Conservation (phyloP, 495 filamentous ascomycete species). For the Daldinia loculata region DNA sequence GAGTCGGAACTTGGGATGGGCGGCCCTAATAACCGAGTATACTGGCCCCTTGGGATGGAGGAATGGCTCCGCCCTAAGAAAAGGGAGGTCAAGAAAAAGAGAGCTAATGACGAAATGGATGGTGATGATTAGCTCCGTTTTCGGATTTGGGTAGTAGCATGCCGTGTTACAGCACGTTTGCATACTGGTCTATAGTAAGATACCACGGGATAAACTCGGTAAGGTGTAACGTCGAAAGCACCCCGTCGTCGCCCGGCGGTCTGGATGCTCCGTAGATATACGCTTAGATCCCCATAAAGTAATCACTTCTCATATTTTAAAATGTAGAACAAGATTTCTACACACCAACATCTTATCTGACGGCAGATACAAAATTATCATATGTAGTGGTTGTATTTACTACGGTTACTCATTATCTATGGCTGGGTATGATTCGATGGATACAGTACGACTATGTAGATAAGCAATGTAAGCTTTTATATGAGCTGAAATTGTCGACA, state of each 20-base stretch:
- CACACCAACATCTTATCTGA: too few relatives aligned
- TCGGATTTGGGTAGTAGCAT: neutral
- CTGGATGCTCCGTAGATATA: neutral
- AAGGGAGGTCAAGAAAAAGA: conserved; percentile 66
- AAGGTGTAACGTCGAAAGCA: conserved; percentile 3
- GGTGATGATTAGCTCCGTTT: conserved; percentile 21
- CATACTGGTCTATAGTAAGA: neutral
- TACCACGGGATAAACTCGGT: conserved; percentile 18
- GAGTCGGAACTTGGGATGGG: conserved; percentile 88
- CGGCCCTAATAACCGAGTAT: conserved; percentile 83
- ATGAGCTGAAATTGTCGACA: too few relatives aligned
- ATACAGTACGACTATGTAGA: neutral
- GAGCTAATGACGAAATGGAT: conserved; percentile 25
- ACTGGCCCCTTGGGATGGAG: conserved; percentile 90
- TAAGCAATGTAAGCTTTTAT: neutral
- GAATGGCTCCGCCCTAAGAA: conserved; percentile 88
- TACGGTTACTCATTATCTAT: neutral
- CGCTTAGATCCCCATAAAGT: neutral
- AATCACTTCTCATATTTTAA: neutral
- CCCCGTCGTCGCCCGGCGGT: neutral
- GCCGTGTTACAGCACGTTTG: conserved; percentile 8
- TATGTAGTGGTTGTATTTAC: neutral
- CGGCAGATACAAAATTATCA: neutral
- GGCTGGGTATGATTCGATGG: neutral
- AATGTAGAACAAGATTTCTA: too few relatives aligned